These are phyloP conservation scores for Pythium dissotocum DNA, from an alignment of 352 stramenopile species.

Conservation along the genomic window DNA sequence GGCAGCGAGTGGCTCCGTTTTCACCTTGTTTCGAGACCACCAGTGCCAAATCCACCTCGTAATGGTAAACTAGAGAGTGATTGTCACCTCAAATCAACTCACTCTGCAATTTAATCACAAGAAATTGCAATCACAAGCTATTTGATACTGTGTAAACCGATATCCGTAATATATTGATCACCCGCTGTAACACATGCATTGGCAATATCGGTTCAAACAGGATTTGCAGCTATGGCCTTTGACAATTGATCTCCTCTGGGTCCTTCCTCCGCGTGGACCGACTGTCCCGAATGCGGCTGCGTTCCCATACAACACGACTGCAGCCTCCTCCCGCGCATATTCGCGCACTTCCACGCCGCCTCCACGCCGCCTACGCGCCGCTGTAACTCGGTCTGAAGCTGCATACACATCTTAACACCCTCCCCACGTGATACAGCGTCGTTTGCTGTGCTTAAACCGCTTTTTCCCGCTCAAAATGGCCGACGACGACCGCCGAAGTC, in stretches of 20 bases:
- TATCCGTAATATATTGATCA: neutral
- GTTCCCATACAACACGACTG: neutral
- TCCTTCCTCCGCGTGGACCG: neutral
- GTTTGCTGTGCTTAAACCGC: conserved; percentile 21
- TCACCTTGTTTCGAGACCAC: too few relatives aligned
- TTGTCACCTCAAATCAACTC: neutral
- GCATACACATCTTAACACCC: neutral
- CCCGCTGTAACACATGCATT: neutral
- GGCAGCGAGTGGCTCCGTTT: too few relatives aligned
- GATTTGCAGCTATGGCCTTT: neutral
- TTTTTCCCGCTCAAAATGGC: conserved; percentile 15
- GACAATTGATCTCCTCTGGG: neutral
- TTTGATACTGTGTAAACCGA: neutral
- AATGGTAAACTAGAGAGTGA: neutral
- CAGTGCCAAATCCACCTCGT: neutral
- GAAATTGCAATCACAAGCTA: neutral
- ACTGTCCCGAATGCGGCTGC: neutral
- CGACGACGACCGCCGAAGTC: conserved; percentile 35
- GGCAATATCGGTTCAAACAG: neutral
- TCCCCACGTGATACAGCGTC: conserved; percentile 19
- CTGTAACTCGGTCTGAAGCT: neutral
- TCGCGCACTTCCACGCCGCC: neutral
- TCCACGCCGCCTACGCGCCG: neutral
- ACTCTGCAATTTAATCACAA: neutral
- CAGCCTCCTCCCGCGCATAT: neutral